phyloP scores from a whole-genome alignment of 139 green algal genomes.

The Coelastrella sp. region DNA sequence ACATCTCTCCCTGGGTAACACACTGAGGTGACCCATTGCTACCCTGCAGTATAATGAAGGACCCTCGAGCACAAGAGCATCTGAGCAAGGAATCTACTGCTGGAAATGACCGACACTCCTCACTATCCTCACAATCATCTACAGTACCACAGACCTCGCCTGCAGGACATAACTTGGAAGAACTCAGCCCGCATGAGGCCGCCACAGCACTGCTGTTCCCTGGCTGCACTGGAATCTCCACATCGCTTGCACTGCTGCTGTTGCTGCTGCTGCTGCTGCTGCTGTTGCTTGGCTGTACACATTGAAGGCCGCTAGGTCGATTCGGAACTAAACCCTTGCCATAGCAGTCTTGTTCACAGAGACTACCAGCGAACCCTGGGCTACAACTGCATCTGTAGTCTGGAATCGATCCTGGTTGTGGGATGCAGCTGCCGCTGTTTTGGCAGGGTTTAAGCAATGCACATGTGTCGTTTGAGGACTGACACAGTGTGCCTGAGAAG shows the following conservation, averaged over 20 bases:
- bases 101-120: background rate
- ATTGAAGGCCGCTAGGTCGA: background rate
- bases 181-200: background rate
- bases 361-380: background rate
- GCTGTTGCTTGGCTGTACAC: background rate
- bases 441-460: background rate
- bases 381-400: conserved; percentile 20
- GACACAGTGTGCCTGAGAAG: background rate
- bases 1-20: conserved; percentile 3
- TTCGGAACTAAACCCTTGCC: background rate
- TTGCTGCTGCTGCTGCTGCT: conserved; percentile 5
- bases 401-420: background rate
- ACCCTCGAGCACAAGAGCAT: background rate
- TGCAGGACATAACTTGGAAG: background rate
- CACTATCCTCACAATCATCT: background rate
- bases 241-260: background rate
- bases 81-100: background rate
- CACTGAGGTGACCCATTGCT: background rate
- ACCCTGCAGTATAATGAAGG: background rate
- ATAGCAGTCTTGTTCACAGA: conserved; percentile 10
- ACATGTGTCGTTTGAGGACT: background rate
- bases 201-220: background rate
- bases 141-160: background rate
- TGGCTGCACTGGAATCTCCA: background rate
- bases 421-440: conserved; percentile 5